A percentile compares a stretch with the other conserved stretches of the same genome.
These are phyloP conservation scores for Tanacetum coccineum DNA, from an alignment of 129 eudicot genomes.

Conservation along the genomic window DNA sequence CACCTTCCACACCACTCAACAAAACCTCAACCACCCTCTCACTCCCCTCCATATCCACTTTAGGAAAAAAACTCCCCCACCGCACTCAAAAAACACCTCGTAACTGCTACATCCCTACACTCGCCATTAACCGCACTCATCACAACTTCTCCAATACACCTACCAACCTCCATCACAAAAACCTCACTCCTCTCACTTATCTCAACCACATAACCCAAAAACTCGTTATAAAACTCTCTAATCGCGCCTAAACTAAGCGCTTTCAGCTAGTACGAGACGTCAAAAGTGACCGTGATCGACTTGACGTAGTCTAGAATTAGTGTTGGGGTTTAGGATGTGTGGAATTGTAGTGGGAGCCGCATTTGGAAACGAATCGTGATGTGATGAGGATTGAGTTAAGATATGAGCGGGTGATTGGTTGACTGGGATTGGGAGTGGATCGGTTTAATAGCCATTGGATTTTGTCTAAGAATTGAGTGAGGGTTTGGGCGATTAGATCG, in stretches of 20 bases:
- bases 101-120: slow-evolving; percentile 37
- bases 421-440: too few relatives aligned
- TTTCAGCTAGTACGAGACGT: slow-evolving; percentile 74
- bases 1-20: too few relatives aligned
- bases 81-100: slow-evolving; percentile 61
- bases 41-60: slow-evolving; percentile 52
- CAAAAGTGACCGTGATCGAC: slow-evolving; percentile 54
- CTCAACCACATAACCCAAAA: slow-evolving; percentile 45
- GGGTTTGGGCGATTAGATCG: too few relatives aligned
- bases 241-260: slow-evolving; percentile 45
- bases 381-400: slow-evolving; percentile 75
- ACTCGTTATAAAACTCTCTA: slow-evolving; percentile 53
- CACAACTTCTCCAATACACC: slow-evolving; percentile 58
- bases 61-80: slow-evolving; percentile 54
- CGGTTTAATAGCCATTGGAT: too few relatives aligned
- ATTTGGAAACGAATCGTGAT: slow-evolving; percentile 67
- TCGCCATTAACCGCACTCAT: slow-evolving; percentile 37
- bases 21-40: slow-evolving; percentile 47
- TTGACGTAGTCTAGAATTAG: slow-evolving; percentile 50
- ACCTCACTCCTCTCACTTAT: slow-evolving; percentile 48
- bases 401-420: too few relatives aligned
- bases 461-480: too few relatives aligned
- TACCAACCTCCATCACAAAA: slow-evolving; percentile 58
- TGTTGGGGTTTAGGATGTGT: slow-evolving; percentile 43
- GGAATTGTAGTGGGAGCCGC: slow-evolving; percentile 26